Base-by-base conservation (phyloP, 352 stramenopile species). In the Pythium sukuiense region DNA sequence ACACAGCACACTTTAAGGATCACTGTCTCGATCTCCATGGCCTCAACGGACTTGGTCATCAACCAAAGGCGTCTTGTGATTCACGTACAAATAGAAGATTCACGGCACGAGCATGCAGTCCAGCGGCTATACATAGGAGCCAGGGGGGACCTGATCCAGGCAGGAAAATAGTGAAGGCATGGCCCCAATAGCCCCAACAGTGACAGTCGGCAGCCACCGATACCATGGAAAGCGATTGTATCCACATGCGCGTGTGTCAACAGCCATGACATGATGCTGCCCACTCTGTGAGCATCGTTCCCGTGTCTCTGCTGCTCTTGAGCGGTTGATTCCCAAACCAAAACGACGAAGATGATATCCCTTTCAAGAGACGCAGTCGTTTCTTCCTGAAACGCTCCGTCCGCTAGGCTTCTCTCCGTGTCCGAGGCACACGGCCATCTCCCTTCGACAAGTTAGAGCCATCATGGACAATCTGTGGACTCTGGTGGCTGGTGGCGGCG, bases 391-490 rank as follows among this genome's bases (percentile, higher is more conserved):
- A 56, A 48, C 39, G 39, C 13, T 48, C 13, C 2, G 13, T 20
- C 39, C 5, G 18, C 20, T 48, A 4, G 3, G 39, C 3, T 24
- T 13, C 18, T 13, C 13, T 24, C 14, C 14, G 3, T 11, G 39
- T 13, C 18, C 16, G 41, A 29, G 18, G 24, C 24, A 9, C 27
- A 29, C 1, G 6, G 12, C 27, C 27, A 18, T 20, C 7, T 56
- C 26, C 20, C 5, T 54, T 27, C 20, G 9, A 27, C 14, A 2
- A 26, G 14, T 24, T 24, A 30, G 18, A 5, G 43, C 37, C 27
- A 53, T 43, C 29, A 87, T 86, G 81, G 70, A 87, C 30, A 74
- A 76, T n/a, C 32, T 84, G 18, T 57, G 76, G 69, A 80, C 73
- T 61, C 33, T 90, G 12, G 71, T 45, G 0, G 14, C 86, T 4